Evolutionary conservation across 2,329 filamentous ascomycete genomes (phyloP).

Genomic region (Phaeophleospora eucalypticola): DNA sequence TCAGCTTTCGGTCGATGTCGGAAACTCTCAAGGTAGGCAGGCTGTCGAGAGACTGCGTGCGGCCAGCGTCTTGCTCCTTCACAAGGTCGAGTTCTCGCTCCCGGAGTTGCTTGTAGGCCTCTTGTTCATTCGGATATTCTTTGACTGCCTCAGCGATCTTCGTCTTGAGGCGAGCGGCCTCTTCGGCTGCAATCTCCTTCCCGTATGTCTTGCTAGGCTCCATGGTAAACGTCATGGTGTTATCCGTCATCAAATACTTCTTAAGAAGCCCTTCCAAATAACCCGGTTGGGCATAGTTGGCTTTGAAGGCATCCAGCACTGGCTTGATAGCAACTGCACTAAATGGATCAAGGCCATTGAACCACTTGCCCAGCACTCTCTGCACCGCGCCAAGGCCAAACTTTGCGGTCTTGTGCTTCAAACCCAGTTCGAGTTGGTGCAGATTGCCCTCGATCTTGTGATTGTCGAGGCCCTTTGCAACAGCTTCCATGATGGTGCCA

Average conservation of each 20-base stretch:
- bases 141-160: slow-evolving; percentile 70
- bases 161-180: slow-evolving; percentile 65
- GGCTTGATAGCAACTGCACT: slow-evolving; percentile 89
- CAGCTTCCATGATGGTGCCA: slow-evolving; percentile 65
- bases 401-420: slow-evolving; percentile 94
- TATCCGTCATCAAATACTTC: slow-evolving; percentile 85
- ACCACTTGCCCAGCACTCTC: slow-evolving; percentile 86
- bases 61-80: slow-evolving; percentile 61
- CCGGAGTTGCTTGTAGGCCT: slow-evolving; percentile 68
- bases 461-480: slow-evolving; percentile 75
- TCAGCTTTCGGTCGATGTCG: slow-evolving; percentile 79
- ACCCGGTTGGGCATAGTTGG: slow-evolving; percentile 65
- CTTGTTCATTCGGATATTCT: slow-evolving; percentile 64
- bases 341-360: slow-evolving; percentile 90
- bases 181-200: slow-evolving; percentile 70
- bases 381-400: slow-evolving; percentile 92
- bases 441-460: slow-evolving; percentile 90
- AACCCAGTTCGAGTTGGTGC: slow-evolving; percentile 84
- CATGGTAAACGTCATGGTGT: slow-evolving; percentile 91
- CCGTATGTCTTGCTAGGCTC: slow-evolving; percentile 72
- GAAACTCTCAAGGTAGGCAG: slow-evolving; percentile 82
- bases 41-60: slow-evolving; percentile 78
- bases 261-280: slow-evolving; percentile 83
- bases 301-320: slow-evolving; percentile 76
- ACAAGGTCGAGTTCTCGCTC: slow-evolving; percentile 76